A percentile compares a stretch with the other conserved stretches of the same genome.
Evolutionary conservation across 768 basidiomycete species (phyloP).

Genomic region (Cyathus striatus): DNA sequence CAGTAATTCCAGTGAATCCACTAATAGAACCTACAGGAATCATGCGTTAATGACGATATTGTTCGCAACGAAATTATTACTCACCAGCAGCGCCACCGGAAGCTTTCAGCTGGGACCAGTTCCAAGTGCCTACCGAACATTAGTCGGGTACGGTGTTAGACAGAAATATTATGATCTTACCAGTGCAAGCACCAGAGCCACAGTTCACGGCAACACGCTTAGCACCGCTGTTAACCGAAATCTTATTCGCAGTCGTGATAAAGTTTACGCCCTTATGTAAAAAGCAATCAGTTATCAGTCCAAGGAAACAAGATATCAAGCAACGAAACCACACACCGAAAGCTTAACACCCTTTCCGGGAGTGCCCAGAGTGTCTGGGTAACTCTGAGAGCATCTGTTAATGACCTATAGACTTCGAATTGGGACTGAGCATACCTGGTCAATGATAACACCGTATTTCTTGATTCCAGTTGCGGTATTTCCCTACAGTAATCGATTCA

Average conservation of each 20-base stretch:
- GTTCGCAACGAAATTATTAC: neutral
- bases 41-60: neutral
- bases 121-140: slow-evolving; percentile 34
- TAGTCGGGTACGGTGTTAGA: neutral
- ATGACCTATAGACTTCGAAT: no score
- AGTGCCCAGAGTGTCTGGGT: slow-evolving; percentile 44
- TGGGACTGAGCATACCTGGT: slow-evolving; percentile 33
- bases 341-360: slow-evolving; percentile 55
- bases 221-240: slow-evolving; percentile 38
- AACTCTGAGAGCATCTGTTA: slow-evolving; percentile 40
- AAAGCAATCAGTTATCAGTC: no score
- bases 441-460: slow-evolving; percentile 53
- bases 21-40: slow-evolving; percentile 28
- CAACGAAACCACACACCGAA: slow-evolving; percentile 34
- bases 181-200: slow-evolving; percentile 44
- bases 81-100: slow-evolving; percentile 37
- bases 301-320: neutral
- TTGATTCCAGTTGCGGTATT: slow-evolving; percentile 48
- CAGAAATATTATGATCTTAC: slow-evolving; percentile 18
- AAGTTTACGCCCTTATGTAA: slow-evolving; percentile 44
- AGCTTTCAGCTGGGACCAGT: slow-evolving; percentile 41
- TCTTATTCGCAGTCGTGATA: slow-evolving; percentile 27
- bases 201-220: slow-evolving; percentile 51
- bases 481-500: slow-evolving; percentile 21
- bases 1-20: slow-evolving; percentile 25